Base-by-base conservation (phyloP, 2,329 filamentous ascomycete species). In the Cryphonectria parasitica region DNA sequence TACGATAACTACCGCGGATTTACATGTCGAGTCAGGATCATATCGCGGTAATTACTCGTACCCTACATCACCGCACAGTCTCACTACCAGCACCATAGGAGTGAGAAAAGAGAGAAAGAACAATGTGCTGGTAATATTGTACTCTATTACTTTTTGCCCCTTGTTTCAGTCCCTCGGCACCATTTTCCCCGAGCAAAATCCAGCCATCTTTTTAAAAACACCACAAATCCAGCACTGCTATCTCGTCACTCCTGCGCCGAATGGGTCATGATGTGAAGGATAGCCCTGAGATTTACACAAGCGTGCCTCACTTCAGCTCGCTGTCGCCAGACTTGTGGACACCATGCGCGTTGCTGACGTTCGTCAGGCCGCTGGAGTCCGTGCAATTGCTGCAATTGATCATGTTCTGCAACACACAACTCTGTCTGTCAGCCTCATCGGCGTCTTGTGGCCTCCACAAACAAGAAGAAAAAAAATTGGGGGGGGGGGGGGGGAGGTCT, bases 301-400 rank as follows among this genome's bases (percentile, higher is more conserved):
- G 54, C 28, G 28, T 34, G 5, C 61, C 58, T 64, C 39, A 64
- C 36, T 66, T 66, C 25, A 69, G 69, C 69, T 69, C 56, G 34
- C 19, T 22, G 62, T 66, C 41, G 25, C 49, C 43, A 25, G 25
- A 56, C 28, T 66, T 34, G 63, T 71, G 69, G n/a, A 71, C 56
- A 28, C 67, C 67, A 34, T 62, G 41, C 67, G 41, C 52, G 43
- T 71, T 69, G 62, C 66, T 69, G 61, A 25, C 54, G 15, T 64
- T 64, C n/a, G 22, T 64, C 39, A 72, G 52, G 10, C 70, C 70
- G 43, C 67, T 67, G 25, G 60, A 72, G 41, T 72, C 52, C n/a
- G 31, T 72, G 64, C 70, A 72, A 25, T 72, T 72, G 41, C 67
- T 69, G 60, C 67, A 72, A 17, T 64, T 43, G 68, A 72, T 15